Percentiles rank a stretch among this genome's conserved stretches.
These are phyloP conservation scores for Leccinum uliginosum DNA, from an alignment of 768 basidiomycete species.

Conservation along the genomic window DNA sequence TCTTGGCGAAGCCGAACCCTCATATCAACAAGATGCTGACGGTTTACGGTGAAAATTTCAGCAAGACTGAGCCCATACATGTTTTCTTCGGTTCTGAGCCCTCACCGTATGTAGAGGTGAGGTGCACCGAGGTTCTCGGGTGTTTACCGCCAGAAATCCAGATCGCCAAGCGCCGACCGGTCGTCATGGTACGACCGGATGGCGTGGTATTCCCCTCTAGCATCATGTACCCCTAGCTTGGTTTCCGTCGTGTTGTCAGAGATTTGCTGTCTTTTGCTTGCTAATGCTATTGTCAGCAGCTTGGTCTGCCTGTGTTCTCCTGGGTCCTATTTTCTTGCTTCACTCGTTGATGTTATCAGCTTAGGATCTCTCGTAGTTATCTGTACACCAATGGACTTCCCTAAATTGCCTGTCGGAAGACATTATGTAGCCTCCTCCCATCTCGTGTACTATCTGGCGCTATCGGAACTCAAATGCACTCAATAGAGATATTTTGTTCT, in stretches of 20 bases:
- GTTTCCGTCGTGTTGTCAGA: slow-evolving; percentile 6
- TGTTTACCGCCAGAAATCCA: slow-evolving; percentile 74
- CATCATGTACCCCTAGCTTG: slow-evolving; percentile 69
- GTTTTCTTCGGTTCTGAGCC: slow-evolving; percentile 87
- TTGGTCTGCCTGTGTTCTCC: slow-evolving; percentile 22
- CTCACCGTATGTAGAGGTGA: slow-evolving; percentile 82
- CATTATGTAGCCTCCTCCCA: slow-evolving; percentile 29
- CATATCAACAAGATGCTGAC: slow-evolving; percentile 79
- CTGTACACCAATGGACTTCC: slow-evolving; percentile 31
- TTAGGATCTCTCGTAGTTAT: slow-evolving; percentile 29
- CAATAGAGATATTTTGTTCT: slow-evolving; percentile 13
- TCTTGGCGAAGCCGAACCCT: slow-evolving; percentile 72
- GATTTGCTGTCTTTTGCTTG: slow-evolving; percentile 12
- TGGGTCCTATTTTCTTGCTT: slow-evolving; percentile 19
- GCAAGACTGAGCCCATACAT: slow-evolving; percentile 72
- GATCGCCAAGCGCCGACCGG: slow-evolving; percentile 65
- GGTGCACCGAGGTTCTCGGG: slow-evolving; percentile 81
- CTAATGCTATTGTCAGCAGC: slow-evolving; percentile 26
- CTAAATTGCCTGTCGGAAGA: slow-evolving; percentile 20
- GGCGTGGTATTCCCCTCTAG: slow-evolving; percentile 86
- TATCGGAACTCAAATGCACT: slow-evolving; percentile 18
- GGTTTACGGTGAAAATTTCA: slow-evolving; percentile 86
- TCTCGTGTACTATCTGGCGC: slow-evolving; percentile 22
- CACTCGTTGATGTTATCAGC: slow-evolving; percentile 20
- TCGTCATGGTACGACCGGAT: slow-evolving; percentile 78